phyloP scores from a whole-genome alignment of 2,329 filamentous ascomycete genomes.

The Hypoxylon sp. region DNA sequence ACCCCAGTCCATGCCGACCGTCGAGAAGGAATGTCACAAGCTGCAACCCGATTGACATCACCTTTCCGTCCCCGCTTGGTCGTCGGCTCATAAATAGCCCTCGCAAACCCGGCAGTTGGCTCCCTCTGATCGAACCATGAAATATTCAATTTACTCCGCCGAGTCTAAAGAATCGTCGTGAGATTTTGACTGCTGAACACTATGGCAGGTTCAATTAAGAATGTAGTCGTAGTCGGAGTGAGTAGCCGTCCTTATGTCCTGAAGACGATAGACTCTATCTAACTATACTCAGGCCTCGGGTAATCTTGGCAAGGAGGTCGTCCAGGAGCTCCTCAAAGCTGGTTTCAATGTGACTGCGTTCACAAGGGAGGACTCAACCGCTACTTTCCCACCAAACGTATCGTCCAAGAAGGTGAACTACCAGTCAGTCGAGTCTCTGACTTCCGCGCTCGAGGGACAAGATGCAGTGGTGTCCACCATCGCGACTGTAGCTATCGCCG shows the following conservation, averaged over 20 bases:
- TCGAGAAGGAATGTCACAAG: neutral
- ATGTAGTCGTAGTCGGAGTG: constrained; percentile 46
- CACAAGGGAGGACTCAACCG: constrained; percentile 59
- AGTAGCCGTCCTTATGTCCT: constrained; percentile 14
- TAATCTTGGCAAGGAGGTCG: constrained; percentile 48
- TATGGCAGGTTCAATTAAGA: constrained; percentile 44
- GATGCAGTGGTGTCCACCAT: constrained; percentile 67
- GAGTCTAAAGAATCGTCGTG: neutral
- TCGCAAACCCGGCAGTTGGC: constrained; percentile 10
- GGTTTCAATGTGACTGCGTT: constrained; percentile 64
- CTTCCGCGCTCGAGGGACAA: constrained; percentile 61
- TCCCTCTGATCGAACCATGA: neutral
- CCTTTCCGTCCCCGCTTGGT: constrained; percentile 20
- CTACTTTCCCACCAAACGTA: constrained; percentile 54
- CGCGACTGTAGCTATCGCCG: constrained; percentile 56
- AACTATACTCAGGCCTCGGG: constrained; percentile 49
- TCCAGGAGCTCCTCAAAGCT: constrained; percentile 49
- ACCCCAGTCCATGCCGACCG: too few species aligned
- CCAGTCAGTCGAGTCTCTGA: constrained; percentile 58
- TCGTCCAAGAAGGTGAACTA: constrained; percentile 63
- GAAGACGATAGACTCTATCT: neutral
- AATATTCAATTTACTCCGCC: neutral
- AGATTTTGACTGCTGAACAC: neutral
- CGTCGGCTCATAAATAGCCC: constrained; percentile 21
- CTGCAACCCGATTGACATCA: constrained; percentile 7